Base-by-base conservation (phyloP, 495 filamentous ascomycete genomes). In the Aspergillus baeticus region DNA sequence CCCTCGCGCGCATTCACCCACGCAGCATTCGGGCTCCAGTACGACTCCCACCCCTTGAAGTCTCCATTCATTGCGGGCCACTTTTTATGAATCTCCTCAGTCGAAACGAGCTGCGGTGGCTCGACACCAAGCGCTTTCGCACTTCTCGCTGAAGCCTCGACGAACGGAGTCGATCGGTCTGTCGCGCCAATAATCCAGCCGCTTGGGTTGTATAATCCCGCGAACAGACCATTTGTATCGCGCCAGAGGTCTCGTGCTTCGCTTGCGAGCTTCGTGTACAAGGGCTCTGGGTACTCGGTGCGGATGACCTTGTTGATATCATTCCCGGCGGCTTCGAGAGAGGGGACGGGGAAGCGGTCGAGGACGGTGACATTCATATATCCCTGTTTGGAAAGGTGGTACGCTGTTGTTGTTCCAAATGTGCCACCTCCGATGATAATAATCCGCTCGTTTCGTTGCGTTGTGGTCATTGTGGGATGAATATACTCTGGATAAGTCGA, bases 341-440 rank as follows among this genome's bases (percentile, higher is more conserved):
- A 60, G 23, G 68, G 59, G 42, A 62, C 37, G 58, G 73, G 49
- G 61, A 69, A 59, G 57, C 71, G 58, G 61, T 77, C 72, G 10
- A 73, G 57, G 3, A 75, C 65, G 11, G 36, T 46, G 18, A 67
- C 47, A 23, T 56, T 57, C 50, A 42, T 52, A 46, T 62, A 69
- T 2, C 62, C 64, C 11, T 57, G 45, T 20, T 59, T 51, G 5
- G 70, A 53, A 18, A 78, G 69, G 38, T 78, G 71, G 53, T 75
- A 75, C 18, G 71, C 72, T 0, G 74, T 77, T 4, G 63, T 66
- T 6, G 66, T 71, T 34, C 75, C 74, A 48, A 77, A 77, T 22
- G 63, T 64, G 18, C 75, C 75, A 4, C 58, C 71, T 2, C 74
- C 74, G 33, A 76, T 44, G 42, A 75, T 73, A 35, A 76, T 37